Evolutionary conservation across 495 filamentous ascomycete species (phyloP), one percentile per base, ranked within the genome.

Genomic region (Podospora comata): DNA sequence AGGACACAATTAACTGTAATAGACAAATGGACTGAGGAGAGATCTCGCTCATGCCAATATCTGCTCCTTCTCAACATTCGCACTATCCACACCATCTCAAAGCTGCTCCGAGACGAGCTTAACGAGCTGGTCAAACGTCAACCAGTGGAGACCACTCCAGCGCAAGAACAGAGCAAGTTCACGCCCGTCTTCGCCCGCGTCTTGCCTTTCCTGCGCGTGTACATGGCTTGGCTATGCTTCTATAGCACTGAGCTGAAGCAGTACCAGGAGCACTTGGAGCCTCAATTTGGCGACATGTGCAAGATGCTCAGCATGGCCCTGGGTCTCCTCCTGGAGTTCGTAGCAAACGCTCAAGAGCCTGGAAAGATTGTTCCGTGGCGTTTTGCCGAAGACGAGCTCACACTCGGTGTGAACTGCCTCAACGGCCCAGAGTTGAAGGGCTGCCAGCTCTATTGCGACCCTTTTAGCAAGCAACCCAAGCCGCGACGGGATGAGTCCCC

Each of bases 41-140:
- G 74, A 54, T 79, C 83, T 20, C 79, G 85, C 65, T 86, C 91
- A 3, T 89, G 86, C 74, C 85, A 89, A 64, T 93, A 90, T 76
- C 88, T 91, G 64, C 84, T 96, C 44, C 85, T 89, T 26, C 83
- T 96, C 67, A 99, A 97, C 70, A 82, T 93, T 60, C 91, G 90
- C 34, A 93, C 89, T 0, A 91, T 96, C 73, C 87, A 89, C 63
- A 89, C 85, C 1, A 83, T 98, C 16, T 86, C 95, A 30, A 89
- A 91, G 64, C 81, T 91, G 48, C 84, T 97, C 34, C 79, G 64
- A 34, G 70, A 73, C 3, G 75, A 78, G 48, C 67, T 76, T 11
- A 23, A 61, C 13, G 71, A 74, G 3, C 19, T 72, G 19, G 62
- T 75, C 18, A 65, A 74, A 64, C 69, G 69, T 23, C n/a, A 57